Evolutionary conservation across 2,329 filamentous ascomycete genomes (phyloP).

Genomic region (Claviceps sp.): DNA sequence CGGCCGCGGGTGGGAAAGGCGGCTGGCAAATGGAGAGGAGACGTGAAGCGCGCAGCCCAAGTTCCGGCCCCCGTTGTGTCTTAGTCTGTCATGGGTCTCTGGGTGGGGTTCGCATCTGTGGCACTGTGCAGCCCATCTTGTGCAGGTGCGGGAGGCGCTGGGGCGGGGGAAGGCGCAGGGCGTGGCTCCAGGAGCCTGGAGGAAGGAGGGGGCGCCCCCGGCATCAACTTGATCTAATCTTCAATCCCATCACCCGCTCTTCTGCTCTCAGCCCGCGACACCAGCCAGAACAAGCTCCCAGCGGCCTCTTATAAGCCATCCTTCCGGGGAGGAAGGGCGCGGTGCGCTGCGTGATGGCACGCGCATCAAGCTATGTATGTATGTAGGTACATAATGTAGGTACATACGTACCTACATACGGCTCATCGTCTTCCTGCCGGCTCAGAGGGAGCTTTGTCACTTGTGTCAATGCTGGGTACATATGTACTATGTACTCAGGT

Average conservation of each 20-base stretch:
- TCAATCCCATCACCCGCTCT: background rate
- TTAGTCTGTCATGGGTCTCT: background rate
- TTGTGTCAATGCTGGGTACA: too few relatives aligned
- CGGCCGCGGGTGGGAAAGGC: background rate
- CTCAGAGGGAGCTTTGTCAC: too few relatives aligned
- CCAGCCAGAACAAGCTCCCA: too few relatives aligned
- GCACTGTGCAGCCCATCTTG: background rate
- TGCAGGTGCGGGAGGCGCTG: slow-evolving; percentile 1
- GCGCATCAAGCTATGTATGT: too few relatives aligned
- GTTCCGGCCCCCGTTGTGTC: background rate
- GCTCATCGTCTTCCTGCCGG: too few relatives aligned
- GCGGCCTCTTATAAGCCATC: too few relatives aligned
- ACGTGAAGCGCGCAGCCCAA: background rate
- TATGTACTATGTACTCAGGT: too few relatives aligned
- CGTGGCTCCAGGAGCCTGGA: background rate
- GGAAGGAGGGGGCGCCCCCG: background rate
- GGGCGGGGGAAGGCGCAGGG: background rate
- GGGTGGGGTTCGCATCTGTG: background rate
- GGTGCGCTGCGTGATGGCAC: too few relatives aligned
- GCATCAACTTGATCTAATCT: background rate
- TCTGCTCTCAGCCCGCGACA: too few relatives aligned
- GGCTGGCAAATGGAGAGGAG: slow-evolving; percentile 1
- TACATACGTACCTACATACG: too few relatives aligned
- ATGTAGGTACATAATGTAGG: too few relatives aligned
- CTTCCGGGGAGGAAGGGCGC: too few relatives aligned